phyloP scores from a whole-genome alignment of 805 yeast species.

The Candida schatavii region DNA sequence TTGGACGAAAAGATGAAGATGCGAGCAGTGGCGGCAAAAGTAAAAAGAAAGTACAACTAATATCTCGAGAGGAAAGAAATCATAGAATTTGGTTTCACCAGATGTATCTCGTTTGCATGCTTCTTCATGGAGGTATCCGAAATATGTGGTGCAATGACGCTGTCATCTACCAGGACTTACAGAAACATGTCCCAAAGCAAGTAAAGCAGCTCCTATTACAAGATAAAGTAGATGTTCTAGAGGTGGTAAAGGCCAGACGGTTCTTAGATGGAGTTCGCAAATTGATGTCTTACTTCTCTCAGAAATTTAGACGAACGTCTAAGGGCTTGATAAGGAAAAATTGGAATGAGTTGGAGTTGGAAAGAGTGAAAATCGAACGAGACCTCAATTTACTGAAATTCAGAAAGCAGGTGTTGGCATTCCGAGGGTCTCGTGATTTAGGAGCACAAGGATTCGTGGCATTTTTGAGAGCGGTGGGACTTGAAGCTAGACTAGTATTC shows the following conservation, averaged over 20 bases:
- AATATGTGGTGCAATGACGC: conserved; percentile 71
- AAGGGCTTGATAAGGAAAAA: conserved; percentile 35
- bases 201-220: conserved; percentile 44
- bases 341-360: conserved; percentile 29
- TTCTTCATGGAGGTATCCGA: conserved; percentile 64
- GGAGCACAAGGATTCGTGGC: conserved; percentile 88
- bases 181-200: conserved; percentile 43
- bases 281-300: conserved; percentile 60
- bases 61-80: conserved; percentile 54
- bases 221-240: conserved; percentile 11
- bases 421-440: conserved; percentile 71
- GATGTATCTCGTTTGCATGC: conserved; percentile 53
- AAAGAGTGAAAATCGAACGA: conserved; percentile 20
- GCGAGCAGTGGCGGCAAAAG: neutral
- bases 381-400: conserved; percentile 43
- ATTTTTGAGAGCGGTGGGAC: conserved; percentile 63
- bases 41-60: conserved; percentile 24
- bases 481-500: conserved; percentile 71
- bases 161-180: conserved; percentile 37
- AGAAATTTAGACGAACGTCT: conserved; percentile 47
- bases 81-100: conserved; percentile 57
- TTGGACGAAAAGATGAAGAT: conserved; percentile 5
- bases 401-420: conserved; percentile 36
- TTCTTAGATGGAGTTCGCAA: conserved; percentile 76
- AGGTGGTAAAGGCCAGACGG: conserved; percentile 54